Evolutionary conservation across 768 basidiomycete genomes (phyloP).

Genomic region (Pleurotus pulmonarius): DNA sequence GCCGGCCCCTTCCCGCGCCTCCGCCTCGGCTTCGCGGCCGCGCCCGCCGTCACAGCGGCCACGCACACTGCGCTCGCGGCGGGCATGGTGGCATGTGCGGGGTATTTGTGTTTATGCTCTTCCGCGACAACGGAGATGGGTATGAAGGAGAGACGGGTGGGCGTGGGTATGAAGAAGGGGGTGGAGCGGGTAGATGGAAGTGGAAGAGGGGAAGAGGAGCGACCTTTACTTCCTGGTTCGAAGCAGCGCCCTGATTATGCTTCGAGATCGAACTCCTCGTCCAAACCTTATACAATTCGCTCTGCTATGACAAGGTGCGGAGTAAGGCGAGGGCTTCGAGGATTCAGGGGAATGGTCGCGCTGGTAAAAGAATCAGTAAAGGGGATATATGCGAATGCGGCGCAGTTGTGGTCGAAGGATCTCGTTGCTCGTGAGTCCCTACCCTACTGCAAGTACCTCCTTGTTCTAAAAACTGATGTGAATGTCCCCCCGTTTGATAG

Average conservation of each 20-base stretch:
- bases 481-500: not conserved
- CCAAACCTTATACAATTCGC: too few species aligned
- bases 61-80: constrained; percentile 4
- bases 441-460: not conserved
- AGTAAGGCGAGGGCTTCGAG: not conserved
- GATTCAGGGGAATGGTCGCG: not conserved
- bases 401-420: constrained; percentile 11
- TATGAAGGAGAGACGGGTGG: too few species aligned
- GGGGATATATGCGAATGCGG: constrained; percentile 5
- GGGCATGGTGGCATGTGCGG: not conserved
- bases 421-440: constrained; percentile 1
- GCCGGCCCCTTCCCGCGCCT: constrained; percentile 2
- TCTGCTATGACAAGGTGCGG: too few species aligned
- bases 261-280: not conserved
- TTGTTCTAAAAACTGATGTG: not conserved
- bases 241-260: too few species aligned
- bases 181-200: too few species aligned
- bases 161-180: too few species aligned
- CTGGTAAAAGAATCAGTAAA: not conserved
- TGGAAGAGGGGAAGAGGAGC: too few species aligned
- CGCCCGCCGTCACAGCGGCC: constrained; percentile 7
- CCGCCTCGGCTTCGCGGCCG: constrained; percentile 9
- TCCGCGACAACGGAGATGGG: too few species aligned
- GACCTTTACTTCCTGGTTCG: too few species aligned
- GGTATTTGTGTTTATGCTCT: too few species aligned